Base-by-base conservation (phyloP, 352 stramenopile species). In the Globisporangium emineosum region DNA sequence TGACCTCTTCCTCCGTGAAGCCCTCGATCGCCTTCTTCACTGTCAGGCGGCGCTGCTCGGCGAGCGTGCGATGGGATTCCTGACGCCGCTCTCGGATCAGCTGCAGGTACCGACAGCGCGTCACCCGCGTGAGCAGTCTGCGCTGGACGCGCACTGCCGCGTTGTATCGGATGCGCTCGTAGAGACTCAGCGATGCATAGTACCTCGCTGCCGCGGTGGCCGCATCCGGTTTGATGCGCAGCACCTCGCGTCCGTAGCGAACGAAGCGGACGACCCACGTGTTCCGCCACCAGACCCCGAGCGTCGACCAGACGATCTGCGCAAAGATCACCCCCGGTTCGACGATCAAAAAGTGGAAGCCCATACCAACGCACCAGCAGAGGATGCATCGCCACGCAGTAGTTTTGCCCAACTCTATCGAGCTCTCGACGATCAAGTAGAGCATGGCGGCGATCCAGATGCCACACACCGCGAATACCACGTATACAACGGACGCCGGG, bases 91-190 rank as follows among this genome's bases (percentile, higher is more conserved):
- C 72, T 0, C 81, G 73, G 2, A 87, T 59, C 15, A 67, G 68
- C 32, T 77, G 65, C 2, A 90, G 54, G 62, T 88, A 93, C 3
- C 80, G 78, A 7, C 68, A 62, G 1, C 84, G 77, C 1, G 68
- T 78, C 19, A 88, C 65, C n/a, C 76, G 71, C 9, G 81, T 88
- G 29, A 89, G 62, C 55, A 90, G 63, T 0, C 79, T 75, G 17
- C 78, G 80, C 57, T 93, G 84, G 40, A 93, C 84, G 12, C 80
- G 75, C 10, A 89, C 79, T 0, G 84, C 77, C 5, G 81, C 80
- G 54, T 83, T 85, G 64, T 78, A 89, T 0, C 84, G 81, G 25
- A 93, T 85, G 40, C 76, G 78, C 50, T 89, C 79, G 68, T 90
- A 93, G 45, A 90, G 70, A 50, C 74, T 83, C 42, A 90, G 66